A percentile compares a stretch with the other conserved stretches of the same genome.
Evolutionary conservation across 192 early-diverging fungal species (phyloP).

Genomic region (Backusella australiensis): DNA sequence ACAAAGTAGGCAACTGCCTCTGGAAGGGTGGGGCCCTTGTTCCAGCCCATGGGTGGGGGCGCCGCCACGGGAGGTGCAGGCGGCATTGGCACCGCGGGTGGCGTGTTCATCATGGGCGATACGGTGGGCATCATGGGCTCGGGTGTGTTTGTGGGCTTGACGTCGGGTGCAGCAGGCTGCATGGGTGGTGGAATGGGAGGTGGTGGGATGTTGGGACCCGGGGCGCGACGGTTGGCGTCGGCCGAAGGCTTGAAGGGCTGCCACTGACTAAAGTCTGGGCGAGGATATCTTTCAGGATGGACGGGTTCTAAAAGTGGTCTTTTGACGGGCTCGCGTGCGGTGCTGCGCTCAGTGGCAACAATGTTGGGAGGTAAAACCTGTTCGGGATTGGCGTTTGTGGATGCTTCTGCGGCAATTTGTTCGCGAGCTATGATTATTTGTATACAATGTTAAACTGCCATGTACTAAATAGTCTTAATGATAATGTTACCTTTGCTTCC

Average conservation of each 20-base stretch:
- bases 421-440: constrained; percentile 15
- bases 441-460: no score
- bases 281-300: constrained; percentile 65
- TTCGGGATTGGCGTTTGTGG: background rate
- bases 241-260: constrained; percentile 52
- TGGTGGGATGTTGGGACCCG: background rate
- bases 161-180: background rate
- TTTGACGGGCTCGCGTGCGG: constrained; percentile 8
- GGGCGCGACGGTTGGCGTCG: constrained; percentile 17
- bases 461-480: no score
- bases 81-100: background rate
- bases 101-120: background rate
- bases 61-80: background rate
- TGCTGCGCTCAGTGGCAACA: background rate
- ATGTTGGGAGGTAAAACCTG: background rate
- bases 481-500: constrained; percentile 55
- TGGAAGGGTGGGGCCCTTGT: constrained; percentile 30
- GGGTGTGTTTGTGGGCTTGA: background rate
- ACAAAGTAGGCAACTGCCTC: constrained; percentile 47
- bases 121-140: constrained; percentile 19
- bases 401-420: background rate
- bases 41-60: constrained; percentile 3
- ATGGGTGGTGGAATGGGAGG: constrained; percentile 1
- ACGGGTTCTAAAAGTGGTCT: constrained; percentile 51
- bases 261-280: constrained; percentile 76